phyloP scores from a whole-genome alignment of 441 rosid species.

The Omphalea diandra region DNA sequence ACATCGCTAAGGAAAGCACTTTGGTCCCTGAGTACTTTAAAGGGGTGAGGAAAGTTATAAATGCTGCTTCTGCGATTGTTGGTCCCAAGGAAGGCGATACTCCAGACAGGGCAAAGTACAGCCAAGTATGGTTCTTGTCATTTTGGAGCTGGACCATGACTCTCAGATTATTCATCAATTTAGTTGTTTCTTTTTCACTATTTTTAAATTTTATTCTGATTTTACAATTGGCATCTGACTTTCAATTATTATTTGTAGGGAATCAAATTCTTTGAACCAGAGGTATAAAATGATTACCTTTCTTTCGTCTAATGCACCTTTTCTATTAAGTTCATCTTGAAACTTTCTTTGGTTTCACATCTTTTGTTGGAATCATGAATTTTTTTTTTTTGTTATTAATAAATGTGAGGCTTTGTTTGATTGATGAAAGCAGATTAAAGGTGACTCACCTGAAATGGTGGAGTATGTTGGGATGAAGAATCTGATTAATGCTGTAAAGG shows the following conservation, averaged over 20 bases:
- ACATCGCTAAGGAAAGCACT: constrained; percentile 68
- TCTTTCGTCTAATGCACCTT: constrained; percentile 21
- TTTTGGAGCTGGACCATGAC: not conserved
- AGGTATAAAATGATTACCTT: constrained; percentile 44
- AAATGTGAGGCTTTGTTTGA: constrained; percentile 9
- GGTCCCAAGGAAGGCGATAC: constrained; percentile 99
- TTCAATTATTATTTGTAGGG: constrained; percentile 53
- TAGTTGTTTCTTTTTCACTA: not conserved
- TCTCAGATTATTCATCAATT: not conserved
- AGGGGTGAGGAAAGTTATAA: constrained; percentile 84
- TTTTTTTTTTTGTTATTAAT: not conserved
- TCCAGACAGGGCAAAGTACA: constrained; percentile 86
- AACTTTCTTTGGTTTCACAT: constrained; percentile 10
- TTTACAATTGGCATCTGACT: constrained; percentile 17
- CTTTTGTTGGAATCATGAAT: constrained; percentile 2
- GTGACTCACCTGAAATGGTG: constrained; percentile 89
- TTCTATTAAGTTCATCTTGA: constrained; percentile 9
- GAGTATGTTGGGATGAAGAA: constrained; percentile 83
- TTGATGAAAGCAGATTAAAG: constrained; percentile 69
- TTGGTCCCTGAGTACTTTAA: constrained; percentile 61
- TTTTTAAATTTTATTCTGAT: not conserved
- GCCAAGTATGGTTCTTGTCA: constrained; percentile 48
- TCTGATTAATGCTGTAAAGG: constrained; percentile 69
- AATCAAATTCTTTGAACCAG: constrained; percentile 94
- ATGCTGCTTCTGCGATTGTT: constrained; percentile 78